A percentile compares a stretch with the other conserved stretches of the same genome.
These are phyloP conservation scores for Jatropha podagrica DNA, from an alignment of 441 rosid species.

Conservation along the genomic window DNA sequence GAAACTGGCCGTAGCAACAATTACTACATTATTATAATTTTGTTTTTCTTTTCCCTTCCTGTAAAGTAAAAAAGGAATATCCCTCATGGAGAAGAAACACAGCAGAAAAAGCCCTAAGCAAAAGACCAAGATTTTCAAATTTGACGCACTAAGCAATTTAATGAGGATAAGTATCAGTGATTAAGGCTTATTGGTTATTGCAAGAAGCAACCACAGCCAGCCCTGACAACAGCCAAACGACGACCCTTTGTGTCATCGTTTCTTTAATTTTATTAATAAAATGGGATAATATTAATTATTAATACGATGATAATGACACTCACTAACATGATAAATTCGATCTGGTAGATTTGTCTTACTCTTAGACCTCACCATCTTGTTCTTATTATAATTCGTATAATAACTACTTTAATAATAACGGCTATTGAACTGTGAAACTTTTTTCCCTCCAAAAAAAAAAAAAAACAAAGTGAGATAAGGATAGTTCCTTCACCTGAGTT, in stretches of 20 bases:
- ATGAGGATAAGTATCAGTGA: slow-evolving; percentile 33
- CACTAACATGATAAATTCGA: slow-evolving; percentile 33
- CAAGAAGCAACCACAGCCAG: slow-evolving; percentile 17
- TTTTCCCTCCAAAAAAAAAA: too few species aligned
- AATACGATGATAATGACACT: slow-evolving; percentile 36
- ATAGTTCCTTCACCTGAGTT: slow-evolving; percentile 4
- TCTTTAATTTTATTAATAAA: slow-evolving; percentile 14
- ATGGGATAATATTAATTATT: background rate
- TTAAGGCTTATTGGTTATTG: slow-evolving; percentile 22
- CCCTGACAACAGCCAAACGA: slow-evolving; percentile 52
- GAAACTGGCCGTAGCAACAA: slow-evolving; percentile 1
- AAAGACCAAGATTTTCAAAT: slow-evolving; percentile 36
- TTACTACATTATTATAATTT: too few species aligned
- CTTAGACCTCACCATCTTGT: slow-evolving; percentile 16
- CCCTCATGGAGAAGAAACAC: slow-evolving; percentile 39
- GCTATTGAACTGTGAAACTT: background rate
- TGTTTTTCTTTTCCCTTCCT: background rate
- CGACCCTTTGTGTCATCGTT: slow-evolving; percentile 28
- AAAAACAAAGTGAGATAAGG: slow-evolving; percentile 8
- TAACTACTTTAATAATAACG: too few species aligned
- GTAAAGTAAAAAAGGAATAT: slow-evolving; percentile 50
- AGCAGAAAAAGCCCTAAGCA: slow-evolving; percentile 34
- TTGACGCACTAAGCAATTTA: slow-evolving; percentile 22
- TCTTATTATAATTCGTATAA: background rate
- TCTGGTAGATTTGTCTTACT: slow-evolving; percentile 27